Conservation (phyloP, 768 basidiomycete species). For the Lactarius trivialis region DNA sequence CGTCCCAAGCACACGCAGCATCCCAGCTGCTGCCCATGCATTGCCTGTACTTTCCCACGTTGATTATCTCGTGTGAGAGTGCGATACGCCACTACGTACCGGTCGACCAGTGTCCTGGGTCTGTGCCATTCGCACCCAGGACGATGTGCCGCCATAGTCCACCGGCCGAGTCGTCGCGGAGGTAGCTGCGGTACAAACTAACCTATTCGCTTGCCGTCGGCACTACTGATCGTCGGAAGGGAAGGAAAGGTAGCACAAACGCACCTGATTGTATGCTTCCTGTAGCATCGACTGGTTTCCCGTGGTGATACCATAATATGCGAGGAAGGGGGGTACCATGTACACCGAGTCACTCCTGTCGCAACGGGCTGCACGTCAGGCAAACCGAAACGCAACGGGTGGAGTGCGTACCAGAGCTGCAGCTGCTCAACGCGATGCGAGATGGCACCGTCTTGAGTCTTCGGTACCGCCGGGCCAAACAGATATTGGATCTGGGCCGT, state of each 20-base stretch:
- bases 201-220: slow-evolving; percentile 30
- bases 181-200: slow-evolving; percentile 59
- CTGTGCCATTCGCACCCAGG: slow-evolving; percentile 45
- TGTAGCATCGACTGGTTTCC: slow-evolving; percentile 50
- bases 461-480: slow-evolving; percentile 44
- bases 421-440: slow-evolving; percentile 66
- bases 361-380: neutral
- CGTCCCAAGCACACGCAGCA: slow-evolving; percentile 74
- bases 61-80: neutral
- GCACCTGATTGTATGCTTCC: slow-evolving; percentile 58
- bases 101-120: slow-evolving; percentile 76
- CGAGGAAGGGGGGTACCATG: slow-evolving; percentile 84
- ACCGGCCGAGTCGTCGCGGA: slow-evolving; percentile 43
- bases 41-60: slow-evolving; percentile 47
- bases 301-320: slow-evolving; percentile 69
- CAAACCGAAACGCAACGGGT: neutral
- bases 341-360: slow-evolving; percentile 72
- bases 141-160: slow-evolving; percentile 76
- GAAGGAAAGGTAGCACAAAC: neutral
- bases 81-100: slow-evolving; percentile 35
- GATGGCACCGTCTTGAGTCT: slow-evolving; percentile 69
- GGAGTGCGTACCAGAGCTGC: slow-evolving; percentile 58
- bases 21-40: slow-evolving; percentile 85
- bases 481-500: slow-evolving; percentile 60
- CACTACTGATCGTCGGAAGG: neutral